Conservation (phyloP, 179 eudicot species). For the Silene coronaria region DNA sequence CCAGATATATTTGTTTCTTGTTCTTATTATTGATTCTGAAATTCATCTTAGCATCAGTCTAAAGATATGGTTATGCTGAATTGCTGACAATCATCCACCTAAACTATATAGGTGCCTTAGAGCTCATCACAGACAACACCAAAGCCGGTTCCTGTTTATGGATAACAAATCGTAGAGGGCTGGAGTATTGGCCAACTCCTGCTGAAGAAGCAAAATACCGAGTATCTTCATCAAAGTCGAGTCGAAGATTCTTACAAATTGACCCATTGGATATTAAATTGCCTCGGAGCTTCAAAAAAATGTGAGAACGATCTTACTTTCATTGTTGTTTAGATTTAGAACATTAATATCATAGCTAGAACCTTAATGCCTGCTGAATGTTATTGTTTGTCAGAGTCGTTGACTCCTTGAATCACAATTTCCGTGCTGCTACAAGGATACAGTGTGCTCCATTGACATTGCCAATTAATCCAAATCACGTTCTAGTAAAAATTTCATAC, state of each 20-base stretch:
- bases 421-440: conserved; percentile 76
- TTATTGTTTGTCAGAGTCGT: conserved; percentile 51
- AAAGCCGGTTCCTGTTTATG: conserved; percentile 92
- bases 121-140: conserved; percentile 75
- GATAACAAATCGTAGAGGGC: conserved; percentile 85
- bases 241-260: conserved; percentile 30
- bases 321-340: neutral
- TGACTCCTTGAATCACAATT: conserved; percentile 74
- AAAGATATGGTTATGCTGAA: conserved; percentile 3
- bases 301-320: conserved; percentile 36
- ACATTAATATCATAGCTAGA: neutral
- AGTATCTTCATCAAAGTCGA: conserved; percentile 38
- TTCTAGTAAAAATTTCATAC: conserved; percentile 67
- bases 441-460: conserved; percentile 45
- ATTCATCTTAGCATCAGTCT: conserved; percentile 4
- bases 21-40: conserved; percentile 6
- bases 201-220: conserved; percentile 79
- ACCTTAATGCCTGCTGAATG: conserved; percentile 16
- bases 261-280: conserved; percentile 40
- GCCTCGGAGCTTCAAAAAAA: conserved; percentile 81
- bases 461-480: conserved; percentile 69
- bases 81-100: conserved; percentile 11
- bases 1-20: neutral
- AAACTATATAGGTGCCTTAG: conserved; percentile 54
- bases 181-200: conserved; percentile 96